Conservation (phyloP, 2,329 filamentous ascomycete genomes). For the Trichophaea hybrida region DNA sequence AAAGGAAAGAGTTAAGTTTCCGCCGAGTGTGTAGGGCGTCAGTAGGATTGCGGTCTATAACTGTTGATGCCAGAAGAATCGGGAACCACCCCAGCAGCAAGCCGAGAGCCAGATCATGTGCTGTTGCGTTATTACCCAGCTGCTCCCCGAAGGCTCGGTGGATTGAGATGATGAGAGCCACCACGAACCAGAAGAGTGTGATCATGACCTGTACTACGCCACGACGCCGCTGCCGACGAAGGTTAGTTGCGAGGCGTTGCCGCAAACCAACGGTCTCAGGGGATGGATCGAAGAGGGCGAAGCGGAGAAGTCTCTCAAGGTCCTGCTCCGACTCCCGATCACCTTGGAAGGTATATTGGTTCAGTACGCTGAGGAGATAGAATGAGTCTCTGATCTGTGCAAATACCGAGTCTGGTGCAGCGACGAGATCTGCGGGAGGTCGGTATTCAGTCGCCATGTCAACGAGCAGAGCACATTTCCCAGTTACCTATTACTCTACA, state of each 20-base stretch:
- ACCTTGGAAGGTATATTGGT: slow-evolving; percentile 32
- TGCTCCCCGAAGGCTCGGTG: slow-evolving; percentile 26
- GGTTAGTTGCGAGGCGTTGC: slow-evolving; percentile 31
- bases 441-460: slow-evolving; percentile 25
- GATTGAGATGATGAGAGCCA: slow-evolving; percentile 28
- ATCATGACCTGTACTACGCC: slow-evolving; percentile 32
- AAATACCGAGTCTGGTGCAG: slow-evolving; percentile 4
- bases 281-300: slow-evolving; percentile 23
- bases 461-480: slow-evolving; percentile 28
- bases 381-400: slow-evolving; percentile 31
- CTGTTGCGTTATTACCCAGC: slow-evolving; percentile 32
- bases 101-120: slow-evolving; percentile 35
- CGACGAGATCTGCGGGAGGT: slow-evolving; percentile 1
- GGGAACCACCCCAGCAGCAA: slow-evolving; percentile 36
- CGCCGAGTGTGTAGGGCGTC: slow-evolving; percentile 31
- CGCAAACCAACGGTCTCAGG: slow-evolving; percentile 29
- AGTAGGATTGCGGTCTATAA: slow-evolving; percentile 36
- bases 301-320: slow-evolving; percentile 19
- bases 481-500: slow-evolving; percentile 21
- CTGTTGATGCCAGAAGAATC: slow-evolving; percentile 34
- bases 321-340: slow-evolving; percentile 1
- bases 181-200: slow-evolving; percentile 34
- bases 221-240: slow-evolving; percentile 33
- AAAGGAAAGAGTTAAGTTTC: background rate
- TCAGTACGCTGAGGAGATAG: slow-evolving; percentile 35